Percentiles rank a stretch among this genome's conserved stretches.
phyloP scores from a whole-genome alignment of 805 yeast species.

The Pichia rugopelliculosa region DNA sequence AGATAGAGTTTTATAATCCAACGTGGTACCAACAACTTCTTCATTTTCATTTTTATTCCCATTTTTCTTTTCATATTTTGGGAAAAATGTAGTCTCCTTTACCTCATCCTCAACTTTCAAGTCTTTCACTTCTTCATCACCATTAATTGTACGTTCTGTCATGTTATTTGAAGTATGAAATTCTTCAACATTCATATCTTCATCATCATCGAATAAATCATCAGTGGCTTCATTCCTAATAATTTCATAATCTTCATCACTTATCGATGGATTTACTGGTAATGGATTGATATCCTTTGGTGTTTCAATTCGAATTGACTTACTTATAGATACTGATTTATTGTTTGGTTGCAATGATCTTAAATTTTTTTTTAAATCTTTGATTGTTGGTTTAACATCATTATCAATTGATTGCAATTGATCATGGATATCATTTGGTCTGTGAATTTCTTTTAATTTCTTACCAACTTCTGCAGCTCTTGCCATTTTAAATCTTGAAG shows the following conservation, averaged over 20 bases:
- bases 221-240: slow-evolving; percentile 15
- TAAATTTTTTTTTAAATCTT: slow-evolving; percentile 6
- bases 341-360: slow-evolving; percentile 10
- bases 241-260: slow-evolving; percentile 19
- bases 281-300: slow-evolving; percentile 19
- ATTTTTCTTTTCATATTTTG: slow-evolving; percentile 3
- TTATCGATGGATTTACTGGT: slow-evolving; percentile 8
- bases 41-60: neutral
- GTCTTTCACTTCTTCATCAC: neutral
- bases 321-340: neutral
- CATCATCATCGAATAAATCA: slow-evolving; percentile 17
- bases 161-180: neutral
- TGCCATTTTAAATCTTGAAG: slow-evolving; percentile 11
- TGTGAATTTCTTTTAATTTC: slow-evolving; percentile 10
- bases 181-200: slow-evolving; percentile 9
- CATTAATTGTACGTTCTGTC: neutral
- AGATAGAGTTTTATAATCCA: slow-evolving; percentile 37
- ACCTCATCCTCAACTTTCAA: neutral
- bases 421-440: slow-evolving; percentile 8
- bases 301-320: slow-evolving; percentile 5
- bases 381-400: neutral
- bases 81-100: slow-evolving; percentile 4
- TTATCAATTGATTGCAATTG: slow-evolving; percentile 1
- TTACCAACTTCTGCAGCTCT: slow-evolving; percentile 13
- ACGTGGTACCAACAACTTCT: slow-evolving; percentile 23